Evolutionary conservation across 2,329 filamentous ascomycete genomes (phyloP).

Genomic region (Teratosphaeria viscida): DNA sequence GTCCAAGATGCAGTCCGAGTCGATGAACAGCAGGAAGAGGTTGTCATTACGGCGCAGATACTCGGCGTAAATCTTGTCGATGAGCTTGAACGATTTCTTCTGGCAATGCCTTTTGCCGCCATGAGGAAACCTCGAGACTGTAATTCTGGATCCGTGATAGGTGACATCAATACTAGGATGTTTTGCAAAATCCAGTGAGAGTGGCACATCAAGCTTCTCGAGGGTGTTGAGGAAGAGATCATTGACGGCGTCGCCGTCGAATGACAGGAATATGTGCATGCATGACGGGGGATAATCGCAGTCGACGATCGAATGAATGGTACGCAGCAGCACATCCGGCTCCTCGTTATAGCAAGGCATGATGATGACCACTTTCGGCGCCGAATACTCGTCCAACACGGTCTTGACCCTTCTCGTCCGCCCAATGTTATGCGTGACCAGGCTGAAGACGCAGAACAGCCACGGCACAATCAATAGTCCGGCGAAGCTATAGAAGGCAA

Average conservation of each 20-base stretch:
- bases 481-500: constrained; percentile 90
- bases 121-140: constrained; percentile 83
- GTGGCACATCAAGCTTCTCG: constrained; percentile 69
- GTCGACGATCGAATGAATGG: constrained; percentile 82
- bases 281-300: constrained; percentile 89
- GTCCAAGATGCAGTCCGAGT: constrained; percentile 93
- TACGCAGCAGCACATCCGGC: constrained; percentile 70
- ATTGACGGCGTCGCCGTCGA: constrained; percentile 82
- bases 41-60: constrained; percentile 85
- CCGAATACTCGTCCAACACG: constrained; percentile 70
- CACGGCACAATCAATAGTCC: constrained; percentile 77
- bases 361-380: constrained; percentile 88
- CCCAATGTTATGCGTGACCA: constrained; percentile 78
- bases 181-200: constrained; percentile 51
- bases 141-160: constrained; percentile 74
- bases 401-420: constrained; percentile 72
- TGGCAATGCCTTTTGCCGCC: constrained; percentile 92
- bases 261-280: constrained; percentile 89
- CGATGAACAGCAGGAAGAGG: constrained; percentile 90
- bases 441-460: constrained; percentile 85
- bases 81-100: constrained; percentile 83
- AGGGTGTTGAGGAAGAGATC: constrained; percentile 83
- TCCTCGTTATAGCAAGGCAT: constrained; percentile 97
- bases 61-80: constrained; percentile 81
- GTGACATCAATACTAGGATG: constrained; percentile 89